Conservation (phyloP, 768 basidiomycete genomes). For the Wakefieldia striispora region DNA sequence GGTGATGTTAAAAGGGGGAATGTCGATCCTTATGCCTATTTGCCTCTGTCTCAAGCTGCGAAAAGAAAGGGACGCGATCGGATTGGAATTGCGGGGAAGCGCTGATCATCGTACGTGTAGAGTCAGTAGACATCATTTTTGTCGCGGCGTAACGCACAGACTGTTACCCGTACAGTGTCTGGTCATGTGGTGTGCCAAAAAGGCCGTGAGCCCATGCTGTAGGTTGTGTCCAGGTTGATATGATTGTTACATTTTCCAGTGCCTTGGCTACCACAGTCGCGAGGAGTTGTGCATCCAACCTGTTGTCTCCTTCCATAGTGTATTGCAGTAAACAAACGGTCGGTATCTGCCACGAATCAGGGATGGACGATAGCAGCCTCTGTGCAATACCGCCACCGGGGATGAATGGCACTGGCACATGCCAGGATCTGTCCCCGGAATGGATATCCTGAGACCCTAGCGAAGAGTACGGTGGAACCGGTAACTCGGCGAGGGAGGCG, state of each 20-base stretch:
- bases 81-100: conserved; percentile 64
- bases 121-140: neutral
- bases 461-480: conserved; percentile 54
- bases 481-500: conserved; percentile 42
- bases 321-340: conserved; percentile 66
- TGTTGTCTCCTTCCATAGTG: conserved; percentile 81
- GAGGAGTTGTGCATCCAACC: conserved; percentile 62
- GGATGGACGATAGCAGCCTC: conserved; percentile 59
- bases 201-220: conserved; percentile 57
- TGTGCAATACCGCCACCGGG: conserved; percentile 76
- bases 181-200: conserved; percentile 73
- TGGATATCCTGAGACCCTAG: conserved; percentile 39
- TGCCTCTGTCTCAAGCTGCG: conserved; percentile 79
- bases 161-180: conserved; percentile 63
- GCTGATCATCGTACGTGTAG: conserved; percentile 32
- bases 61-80: conserved; percentile 52
- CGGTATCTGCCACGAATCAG: conserved; percentile 48
- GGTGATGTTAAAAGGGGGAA: conserved; percentile 90
- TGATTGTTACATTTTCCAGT: conserved; percentile 35
- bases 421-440: conserved; percentile 24
- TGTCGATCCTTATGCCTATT: conserved; percentile 90
- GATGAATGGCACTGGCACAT: conserved; percentile 70
- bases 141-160: neutral
- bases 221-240: conserved; percentile 57
- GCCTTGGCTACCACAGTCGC: conserved; percentile 53